These are phyloP conservation scores for Fusarium beomiforme DNA, from an alignment of 2,329 filamentous ascomycete species.

Conservation along the genomic window DNA sequence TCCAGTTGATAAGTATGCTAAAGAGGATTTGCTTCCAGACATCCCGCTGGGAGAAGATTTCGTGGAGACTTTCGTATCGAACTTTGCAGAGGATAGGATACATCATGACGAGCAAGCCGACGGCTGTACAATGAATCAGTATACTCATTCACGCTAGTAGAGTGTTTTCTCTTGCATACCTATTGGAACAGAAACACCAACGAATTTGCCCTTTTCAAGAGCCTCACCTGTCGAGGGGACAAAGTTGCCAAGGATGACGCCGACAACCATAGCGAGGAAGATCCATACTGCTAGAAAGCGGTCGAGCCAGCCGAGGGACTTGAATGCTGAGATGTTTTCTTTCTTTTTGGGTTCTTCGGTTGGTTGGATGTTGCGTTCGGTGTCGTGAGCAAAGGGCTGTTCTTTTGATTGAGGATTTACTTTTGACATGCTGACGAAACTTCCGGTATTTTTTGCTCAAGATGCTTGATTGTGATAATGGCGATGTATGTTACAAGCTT, in stretches of 20 bases:
- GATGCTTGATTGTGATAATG: too few relatives aligned
- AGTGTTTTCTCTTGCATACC: conserved; percentile 51
- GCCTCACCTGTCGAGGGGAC: conserved; percentile 69
- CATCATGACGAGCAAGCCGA: conserved; percentile 91
- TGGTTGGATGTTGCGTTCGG: conserved; percentile 6
- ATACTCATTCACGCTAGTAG: fast-evolving
- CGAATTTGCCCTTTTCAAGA: conserved; percentile 76
- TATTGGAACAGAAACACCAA: conserved; percentile 74
- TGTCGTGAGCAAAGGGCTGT: neutral
- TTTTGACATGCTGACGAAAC: neutral
- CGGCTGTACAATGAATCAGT: conserved; percentile 57
- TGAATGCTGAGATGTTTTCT: conserved; percentile 55
- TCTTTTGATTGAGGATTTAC: neutral
- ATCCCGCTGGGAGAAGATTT: conserved; percentile 66
- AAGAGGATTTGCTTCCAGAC: conserved; percentile 85
- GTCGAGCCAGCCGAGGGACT: conserved; percentile 68
- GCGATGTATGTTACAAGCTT: too few relatives aligned
- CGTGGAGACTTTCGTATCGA: conserved; percentile 78
- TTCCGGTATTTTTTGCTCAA: too few relatives aligned
- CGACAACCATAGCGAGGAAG: conserved; percentile 79
- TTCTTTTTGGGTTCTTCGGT: neutral
- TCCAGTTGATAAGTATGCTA: conserved; percentile 83
- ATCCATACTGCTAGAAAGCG: conserved; percentile 78
- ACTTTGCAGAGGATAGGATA: conserved; percentile 93
- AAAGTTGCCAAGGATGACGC: conserved; percentile 81